Base-by-base conservation (phyloP, 805 yeast species). In the Candida loeiensis region DNA sequence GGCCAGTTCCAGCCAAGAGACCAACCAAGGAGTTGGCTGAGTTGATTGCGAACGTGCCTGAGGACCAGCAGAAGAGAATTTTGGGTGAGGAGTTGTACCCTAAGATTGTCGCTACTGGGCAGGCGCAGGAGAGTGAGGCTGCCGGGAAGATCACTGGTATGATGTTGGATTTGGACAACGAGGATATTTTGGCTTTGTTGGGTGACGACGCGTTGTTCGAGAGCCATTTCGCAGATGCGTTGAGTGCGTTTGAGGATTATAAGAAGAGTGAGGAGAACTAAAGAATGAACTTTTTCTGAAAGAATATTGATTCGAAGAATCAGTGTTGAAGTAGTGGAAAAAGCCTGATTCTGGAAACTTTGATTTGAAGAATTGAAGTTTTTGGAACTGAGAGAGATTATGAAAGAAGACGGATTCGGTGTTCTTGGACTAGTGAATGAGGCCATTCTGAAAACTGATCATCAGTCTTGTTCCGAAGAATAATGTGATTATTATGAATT, bases 101-200 rank as follows among this genome's bases (percentile, higher is more conserved):
- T 61, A 86, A 82, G 79, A 85, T 93, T 59, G 81, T 83, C 51
- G 80, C 89, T 52, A 80, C 86, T 48, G 89, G 87, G 59, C 85
- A 85, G 72, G 87, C 90, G 57, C 80, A 81, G 56, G 95, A 89
- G 61, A 85, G 84, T 44, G 96, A 89, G 71, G 88, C 95, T 59
- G 97, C 97, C 53, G 96, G 96, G 73, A 91, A 90, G 76, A 87
- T 93, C 65, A 93, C 99, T 52, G 97, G 98, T 75, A 93, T 93
- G 98, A 80, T 93, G 75, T 79, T 93, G 62, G 96, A 90, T 64
- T 81, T 91, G 80, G 95, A 89, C 62, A 86, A 85, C 70, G 80
- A 80, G 59, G 96, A 91, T 73, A 85, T 93, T 56, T 71, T 90
- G 59, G 84, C 85, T 47, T 76, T 91, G 65, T 79, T 88, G 66